Base-by-base conservation (phyloP, 106 monocot species). In the Phalaenopsis aphrodite region DNA sequence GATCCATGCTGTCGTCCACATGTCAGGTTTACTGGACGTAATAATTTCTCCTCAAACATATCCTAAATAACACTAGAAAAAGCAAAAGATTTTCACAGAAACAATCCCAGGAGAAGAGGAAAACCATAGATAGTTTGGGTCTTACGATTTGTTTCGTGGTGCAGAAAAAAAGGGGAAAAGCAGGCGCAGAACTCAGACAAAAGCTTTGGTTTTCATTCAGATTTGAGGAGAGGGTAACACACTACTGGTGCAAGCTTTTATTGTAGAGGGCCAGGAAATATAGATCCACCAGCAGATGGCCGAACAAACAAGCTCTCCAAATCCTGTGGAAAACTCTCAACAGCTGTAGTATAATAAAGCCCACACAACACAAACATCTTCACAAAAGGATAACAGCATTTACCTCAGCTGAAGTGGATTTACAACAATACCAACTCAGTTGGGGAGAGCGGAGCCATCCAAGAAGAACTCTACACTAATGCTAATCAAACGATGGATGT, bases 281-380 rank as follows among this genome's bases (percentile, higher is more conserved):
- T 30, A 30, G 30, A 14, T 69, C 69, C 38, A 69, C 11, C 69
- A 39, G 69, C 69, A 39, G 69, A 69, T 38, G 39, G 69, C 36
- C 23, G 69, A 38, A 69, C 21, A 69, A 69, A 39, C 39, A 74
- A 74, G 43, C 45, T n/a, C 43, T 14, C 39, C 69, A 69, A 69
- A 69, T 9, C 69, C 69, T 74, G 74, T 74, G 74, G 45, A 74
- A 74, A 42, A 74, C 74, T 74, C 42, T 74, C 74, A 43, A 74
- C 7, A 45, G 43, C 43, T 30, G 30, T 30, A 30, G 30, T 30
- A 30, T 18, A 12, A 38, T 39, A 14, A 39, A 9, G 69, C 1
- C 52, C 48, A 48, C 68, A 73, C 39, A 73, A 36, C 9, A 12
- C n/a, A 74, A 74, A 42, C 45, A 43, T 36, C 52, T 74, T 74